Conservation (phyloP, 352 stramenopile genomes). For the Achlya hypogyna region DNA sequence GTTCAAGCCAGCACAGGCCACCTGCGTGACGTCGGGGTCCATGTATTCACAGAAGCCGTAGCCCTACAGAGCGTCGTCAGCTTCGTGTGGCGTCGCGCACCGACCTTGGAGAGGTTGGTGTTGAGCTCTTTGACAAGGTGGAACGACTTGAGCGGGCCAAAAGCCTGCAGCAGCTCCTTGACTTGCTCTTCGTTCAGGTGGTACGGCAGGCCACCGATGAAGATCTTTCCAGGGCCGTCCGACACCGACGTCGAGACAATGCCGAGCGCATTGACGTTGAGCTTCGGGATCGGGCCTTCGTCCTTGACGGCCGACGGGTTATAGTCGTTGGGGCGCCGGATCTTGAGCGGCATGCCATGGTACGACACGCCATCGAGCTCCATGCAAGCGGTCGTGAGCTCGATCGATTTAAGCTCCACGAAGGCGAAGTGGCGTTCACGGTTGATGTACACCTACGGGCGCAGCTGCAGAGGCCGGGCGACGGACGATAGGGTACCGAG, state of each 20-base stretch:
- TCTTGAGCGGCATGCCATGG: conserved; percentile 89
- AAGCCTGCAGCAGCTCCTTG: conserved; percentile 91
- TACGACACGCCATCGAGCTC: conserved; percentile 94
- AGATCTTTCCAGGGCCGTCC: conserved; percentile 98
- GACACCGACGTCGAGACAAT: conserved; percentile 93
- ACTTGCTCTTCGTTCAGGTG: conserved; percentile 94
- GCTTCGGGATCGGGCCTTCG: conserved; percentile 75
- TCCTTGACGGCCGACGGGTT: conserved; percentile 83
- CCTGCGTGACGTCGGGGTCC: conserved; percentile 84
- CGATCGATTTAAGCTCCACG: conserved; percentile 95
- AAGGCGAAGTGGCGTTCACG: conserved; percentile 95
- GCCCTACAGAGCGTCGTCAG: conserved; percentile 29
- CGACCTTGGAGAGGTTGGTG: conserved; percentile 81
- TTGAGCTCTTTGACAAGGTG: conserved; percentile 93
- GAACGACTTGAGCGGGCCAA: conserved; percentile 92
- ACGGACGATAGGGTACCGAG: conserved; percentile 26
- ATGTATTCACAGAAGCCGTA: conserved; percentile 98
- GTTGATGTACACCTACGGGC: conserved; percentile 90
- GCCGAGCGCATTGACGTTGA: conserved; percentile 87
- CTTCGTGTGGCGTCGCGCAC: background rate
- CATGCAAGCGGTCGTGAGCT: conserved; percentile 94
- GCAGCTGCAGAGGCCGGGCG: background rate
- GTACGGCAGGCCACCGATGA: conserved; percentile 96
- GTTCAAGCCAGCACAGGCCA: conserved; percentile 91
- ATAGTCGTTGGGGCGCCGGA: conserved; percentile 97